Percentiles rank a stretch among this genome's conserved stretches.
phyloP scores from a whole-genome alignment of 2,329 filamentous ascomycete genomes.

The Arthrinium puccinioides region DNA sequence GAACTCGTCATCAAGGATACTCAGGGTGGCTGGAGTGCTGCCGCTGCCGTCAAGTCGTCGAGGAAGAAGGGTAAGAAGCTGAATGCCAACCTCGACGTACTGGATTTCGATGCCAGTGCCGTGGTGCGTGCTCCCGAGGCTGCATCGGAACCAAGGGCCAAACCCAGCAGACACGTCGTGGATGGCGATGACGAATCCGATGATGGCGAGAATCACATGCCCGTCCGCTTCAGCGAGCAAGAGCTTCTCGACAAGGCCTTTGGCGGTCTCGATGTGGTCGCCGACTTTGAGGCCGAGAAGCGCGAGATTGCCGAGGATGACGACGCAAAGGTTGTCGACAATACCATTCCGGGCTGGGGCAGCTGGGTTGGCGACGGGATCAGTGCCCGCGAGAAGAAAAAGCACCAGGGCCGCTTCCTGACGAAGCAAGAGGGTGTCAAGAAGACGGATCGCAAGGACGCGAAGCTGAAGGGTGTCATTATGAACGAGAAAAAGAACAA shows the following conservation, averaged over 20 bases:
- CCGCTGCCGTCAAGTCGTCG: slow-evolving; percentile 10
- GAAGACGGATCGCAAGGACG: slow-evolving; percentile 71
- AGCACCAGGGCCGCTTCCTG: slow-evolving; percentile 55
- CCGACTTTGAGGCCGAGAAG: slow-evolving; percentile 78
- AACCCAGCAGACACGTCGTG: slow-evolving; percentile 18
- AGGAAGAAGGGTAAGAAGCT: slow-evolving; percentile 17
- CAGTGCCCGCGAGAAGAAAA: slow-evolving; percentile 59
- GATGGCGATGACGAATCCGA: slow-evolving; percentile 32
- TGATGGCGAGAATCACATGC: slow-evolving; percentile 42
- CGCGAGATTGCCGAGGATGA: slow-evolving; percentile 63
- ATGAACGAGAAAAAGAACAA: slow-evolving; percentile 86
- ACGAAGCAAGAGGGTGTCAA: slow-evolving; percentile 67
- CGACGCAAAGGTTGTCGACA: slow-evolving; percentile 74
- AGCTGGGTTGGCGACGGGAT: slow-evolving; percentile 83
- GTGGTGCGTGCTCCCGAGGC: slow-evolving; percentile 17
- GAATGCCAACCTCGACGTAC: slow-evolving; percentile 13
- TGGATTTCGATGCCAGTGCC: slow-evolving; percentile 21
- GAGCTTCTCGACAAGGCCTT: slow-evolving; percentile 77
- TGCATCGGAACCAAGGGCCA: background rate
- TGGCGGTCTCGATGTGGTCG: slow-evolving; percentile 76
- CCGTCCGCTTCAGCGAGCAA: slow-evolving; percentile 51
- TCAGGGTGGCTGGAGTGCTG: slow-evolving; percentile 22
- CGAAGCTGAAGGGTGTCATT: slow-evolving; percentile 76
- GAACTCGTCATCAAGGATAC: slow-evolving; percentile 19
- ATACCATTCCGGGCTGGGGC: slow-evolving; percentile 90